These are phyloP conservation scores for Thelonectria rubi DNA, from an alignment of 2,329 filamentous ascomycete species.

Conservation along the genomic window DNA sequence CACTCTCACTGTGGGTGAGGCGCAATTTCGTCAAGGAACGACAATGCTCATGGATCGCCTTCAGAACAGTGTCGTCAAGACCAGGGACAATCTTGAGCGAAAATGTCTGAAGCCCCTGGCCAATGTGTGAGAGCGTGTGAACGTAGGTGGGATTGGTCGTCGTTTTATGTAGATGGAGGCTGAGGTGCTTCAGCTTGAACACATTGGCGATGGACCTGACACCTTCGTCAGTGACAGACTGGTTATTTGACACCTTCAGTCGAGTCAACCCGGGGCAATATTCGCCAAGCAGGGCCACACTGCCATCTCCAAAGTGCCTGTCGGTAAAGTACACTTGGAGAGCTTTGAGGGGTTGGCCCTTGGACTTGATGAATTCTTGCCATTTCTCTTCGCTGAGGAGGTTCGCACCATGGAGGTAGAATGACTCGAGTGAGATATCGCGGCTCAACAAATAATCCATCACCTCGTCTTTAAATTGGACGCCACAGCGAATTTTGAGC, in stretches of 20 bases:
- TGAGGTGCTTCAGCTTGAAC: constrained; percentile 74
- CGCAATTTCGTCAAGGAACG: constrained; percentile 77
- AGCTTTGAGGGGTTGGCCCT: constrained; percentile 71
- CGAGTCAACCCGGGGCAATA: constrained; percentile 75
- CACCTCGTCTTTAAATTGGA: constrained; percentile 88
- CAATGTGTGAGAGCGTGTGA: constrained; percentile 68
- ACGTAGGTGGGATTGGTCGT: constrained; percentile 67
- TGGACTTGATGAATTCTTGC: constrained; percentile 72
- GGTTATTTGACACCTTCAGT: constrained; percentile 84
- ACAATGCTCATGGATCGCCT: constrained; percentile 76
- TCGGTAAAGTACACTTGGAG: constrained; percentile 88
- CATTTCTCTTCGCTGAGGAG: constrained; percentile 81
- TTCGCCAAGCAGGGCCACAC: constrained; percentile 67
- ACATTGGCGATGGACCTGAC: constrained; percentile 72
- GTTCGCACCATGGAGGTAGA: constrained; percentile 87
- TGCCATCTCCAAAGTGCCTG: constrained; percentile 78
- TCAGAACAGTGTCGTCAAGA: constrained; percentile 74
- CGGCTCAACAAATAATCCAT: constrained; percentile 83
- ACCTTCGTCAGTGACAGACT: constrained; percentile 72
- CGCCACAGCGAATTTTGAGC: constrained; percentile 83
- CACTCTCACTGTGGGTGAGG: constrained; percentile 77
- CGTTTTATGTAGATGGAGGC: constrained; percentile 70
- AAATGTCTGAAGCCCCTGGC: constrained; percentile 75
- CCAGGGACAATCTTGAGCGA: constrained; percentile 76
- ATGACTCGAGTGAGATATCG: constrained; percentile 71